Evolutionary conservation across 2,329 filamentous ascomycete species (phyloP).

Genomic region (Xylaria sp.): DNA sequence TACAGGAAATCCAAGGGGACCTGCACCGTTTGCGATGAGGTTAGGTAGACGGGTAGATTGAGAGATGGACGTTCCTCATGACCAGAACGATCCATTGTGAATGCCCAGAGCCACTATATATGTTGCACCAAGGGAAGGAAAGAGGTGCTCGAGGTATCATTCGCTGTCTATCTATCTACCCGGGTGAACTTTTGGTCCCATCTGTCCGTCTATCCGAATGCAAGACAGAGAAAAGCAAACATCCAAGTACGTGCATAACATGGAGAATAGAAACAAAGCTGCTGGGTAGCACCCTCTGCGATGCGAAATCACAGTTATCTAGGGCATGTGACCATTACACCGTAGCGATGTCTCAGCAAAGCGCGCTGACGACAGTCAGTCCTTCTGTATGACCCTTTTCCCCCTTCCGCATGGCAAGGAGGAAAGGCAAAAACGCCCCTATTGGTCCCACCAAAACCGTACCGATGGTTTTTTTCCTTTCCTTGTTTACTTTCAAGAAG

Average conservation of each 20-base stretch:
- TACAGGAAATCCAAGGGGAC: constrained; percentile 62
- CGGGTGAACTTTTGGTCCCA: background rate
- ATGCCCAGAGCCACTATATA: background rate
- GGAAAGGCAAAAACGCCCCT: constrained; percentile 13
- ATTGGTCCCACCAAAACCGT: constrained; percentile 27
- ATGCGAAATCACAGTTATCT: constrained; percentile 7
- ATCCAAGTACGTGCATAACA: constrained; percentile 5
- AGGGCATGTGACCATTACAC: constrained; percentile 4
- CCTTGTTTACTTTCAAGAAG: background rate
- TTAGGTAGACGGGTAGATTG: background rate
- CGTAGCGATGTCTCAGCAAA: background rate
- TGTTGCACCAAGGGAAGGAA: background rate
- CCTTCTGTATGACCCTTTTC: constrained; percentile 5
- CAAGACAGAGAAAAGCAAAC: constrained; percentile 2
- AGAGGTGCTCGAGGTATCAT: constrained; percentile 22
- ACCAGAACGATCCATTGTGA: background rate
- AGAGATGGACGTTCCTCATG: background rate
- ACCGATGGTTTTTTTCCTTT: constrained; percentile 15
- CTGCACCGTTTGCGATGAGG: constrained; percentile 50
- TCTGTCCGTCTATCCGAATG: constrained; percentile 16
- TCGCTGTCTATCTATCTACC: constrained; percentile 29
- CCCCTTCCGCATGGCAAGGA: constrained; percentile 2
- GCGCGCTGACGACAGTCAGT: background rate
- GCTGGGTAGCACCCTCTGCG: background rate
- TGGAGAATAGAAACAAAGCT: background rate